Evolutionary conservation across 2,329 filamentous ascomycete genomes (phyloP), one percentile per base, ranked within the genome.

Genomic region (Alternaria sp.): DNA sequence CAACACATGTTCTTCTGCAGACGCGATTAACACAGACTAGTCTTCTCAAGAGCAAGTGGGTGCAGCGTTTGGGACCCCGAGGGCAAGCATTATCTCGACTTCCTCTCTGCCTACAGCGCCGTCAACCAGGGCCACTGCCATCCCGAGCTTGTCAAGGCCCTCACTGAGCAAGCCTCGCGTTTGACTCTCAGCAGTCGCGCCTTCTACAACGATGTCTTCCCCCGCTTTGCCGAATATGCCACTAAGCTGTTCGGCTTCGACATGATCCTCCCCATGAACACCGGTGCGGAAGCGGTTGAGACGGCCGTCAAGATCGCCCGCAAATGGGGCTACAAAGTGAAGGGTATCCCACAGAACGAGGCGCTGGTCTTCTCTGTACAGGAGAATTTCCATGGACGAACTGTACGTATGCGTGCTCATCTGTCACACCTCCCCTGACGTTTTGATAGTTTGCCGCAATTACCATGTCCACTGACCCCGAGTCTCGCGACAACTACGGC

Each of bases 51-150:
- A 66, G 95, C 93, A 40, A 86, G 89, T 71, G 95, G 94, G 48
- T 90, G 90, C 74, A 89, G 90, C 61, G 95, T 98, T 58, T 99
- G 95, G 94, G 95, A 99, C 76, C 95, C 95, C 17, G 95, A 99
- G 82, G 93, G 91, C 67, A 76, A 78, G 71, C 89, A 97, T 78
- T 98, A 99, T 80, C 88, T 98, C 72, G 95, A 99, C 82, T 99
- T 97, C 81, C 88, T 99, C 67, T 98, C 94, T 45, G 95, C 95
- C 66, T 99, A 99, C 85, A 96, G 91, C 69, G 95, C 95, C 62
- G 93, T 98, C 76, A 98, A 98, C 83, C 94, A 98, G 80, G 94
- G 94, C 63, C 94, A 99, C 80, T 98, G 94, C 81, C 94, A 99
- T 81, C 95, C 95, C 5, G 93, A 96, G 81, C 88, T 98, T 56